A percentile compares a stretch with the other conserved stretches of the same genome.
Evolutionary conservation across 805 yeast genomes (phyloP).

Genomic region (Limtongia smithiae): DNA sequence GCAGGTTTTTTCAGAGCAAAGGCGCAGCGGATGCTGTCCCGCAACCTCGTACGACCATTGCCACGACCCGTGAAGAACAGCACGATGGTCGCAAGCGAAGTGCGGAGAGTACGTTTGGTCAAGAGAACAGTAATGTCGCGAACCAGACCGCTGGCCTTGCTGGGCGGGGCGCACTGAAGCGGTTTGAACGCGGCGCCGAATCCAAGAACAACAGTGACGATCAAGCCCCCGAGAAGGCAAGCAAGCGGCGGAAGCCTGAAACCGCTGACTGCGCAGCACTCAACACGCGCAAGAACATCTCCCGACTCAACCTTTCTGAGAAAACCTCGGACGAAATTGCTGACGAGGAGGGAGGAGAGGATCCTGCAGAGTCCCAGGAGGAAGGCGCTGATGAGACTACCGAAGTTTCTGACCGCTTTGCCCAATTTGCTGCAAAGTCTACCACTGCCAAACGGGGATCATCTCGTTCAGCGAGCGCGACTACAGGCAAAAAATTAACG

Average conservation of each 20-base stretch:
- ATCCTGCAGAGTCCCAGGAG: conserved; percentile 6
- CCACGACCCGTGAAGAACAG: not conserved
- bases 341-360: not conserved
- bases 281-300: not conserved
- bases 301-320: not conserved
- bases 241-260: not conserved
- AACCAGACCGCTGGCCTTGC: not conserved
- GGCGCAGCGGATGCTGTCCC: not conserved
- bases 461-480: not conserved
- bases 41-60: not conserved
- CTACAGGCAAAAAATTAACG: conserved; percentile 45
- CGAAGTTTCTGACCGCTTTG: not conserved
- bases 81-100: not conserved
- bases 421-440: conserved; percentile 1
- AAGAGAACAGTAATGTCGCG: not conserved
- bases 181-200: not conserved
- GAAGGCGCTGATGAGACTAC: conserved; percentile 11
- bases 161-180: not conserved
- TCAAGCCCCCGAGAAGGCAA: not conserved
- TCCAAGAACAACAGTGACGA: not conserved
- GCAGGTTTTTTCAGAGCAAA: not conserved
- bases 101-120: not conserved
- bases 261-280: not conserved
- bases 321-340: not conserved
- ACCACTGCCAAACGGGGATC: not conserved